Evolutionary conservation across 2,329 filamentous ascomycete genomes (phyloP), one percentile per base, ranked within the genome.

Genomic region (Alternaria sp.): DNA sequence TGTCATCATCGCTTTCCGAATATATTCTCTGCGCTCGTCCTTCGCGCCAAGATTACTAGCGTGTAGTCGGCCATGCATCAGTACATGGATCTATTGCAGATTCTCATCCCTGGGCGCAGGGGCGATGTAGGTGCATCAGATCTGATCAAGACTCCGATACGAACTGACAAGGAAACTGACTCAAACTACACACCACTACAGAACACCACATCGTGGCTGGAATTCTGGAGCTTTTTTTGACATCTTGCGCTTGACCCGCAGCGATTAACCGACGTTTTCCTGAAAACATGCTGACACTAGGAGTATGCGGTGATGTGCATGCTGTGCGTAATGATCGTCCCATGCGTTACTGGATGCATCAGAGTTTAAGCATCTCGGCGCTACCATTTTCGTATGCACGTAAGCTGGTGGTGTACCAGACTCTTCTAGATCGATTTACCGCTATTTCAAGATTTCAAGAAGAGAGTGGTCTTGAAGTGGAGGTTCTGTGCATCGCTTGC

Each of bases 31-130:
- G 31, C 8, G 21, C 41, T 44, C 31, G 23, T 44, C 40, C 26
- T 39, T 24, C 21, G 34, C 11, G 51, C 56, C 51, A 49, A 58
- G 51, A 3, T 10, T 4, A 24, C 11, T 59, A 58, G 56, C 45
- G 39, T 58, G 56, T 58, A 58, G 56, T 58, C 56, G 56, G 44
- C 21, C 39, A 36, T 58, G 48, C 23, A 33, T 29, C 11, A 28
- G 21, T 34, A 36, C 52, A 40, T 31, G 53, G 41, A 5, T 28
- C 40, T 41, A 36, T 21, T 56, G 46, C 33, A 59, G n/a, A 41
- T 17, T 17, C 11, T 29, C 34, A 44, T 44, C 39, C 28, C 9
- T 39, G 39, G 39, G 29, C 45, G 29, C 24, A 28, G 45, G 45
- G 51, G 36, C 28, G 44, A 49, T 31, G 34, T 29, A 53, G 11